A percentile compares a stretch with the other conserved stretches of the same genome.
These are phyloP conservation scores for Actinomucor elegans DNA, from an alignment of 371 early-diverging fungal genomes.

Conservation along the genomic window DNA sequence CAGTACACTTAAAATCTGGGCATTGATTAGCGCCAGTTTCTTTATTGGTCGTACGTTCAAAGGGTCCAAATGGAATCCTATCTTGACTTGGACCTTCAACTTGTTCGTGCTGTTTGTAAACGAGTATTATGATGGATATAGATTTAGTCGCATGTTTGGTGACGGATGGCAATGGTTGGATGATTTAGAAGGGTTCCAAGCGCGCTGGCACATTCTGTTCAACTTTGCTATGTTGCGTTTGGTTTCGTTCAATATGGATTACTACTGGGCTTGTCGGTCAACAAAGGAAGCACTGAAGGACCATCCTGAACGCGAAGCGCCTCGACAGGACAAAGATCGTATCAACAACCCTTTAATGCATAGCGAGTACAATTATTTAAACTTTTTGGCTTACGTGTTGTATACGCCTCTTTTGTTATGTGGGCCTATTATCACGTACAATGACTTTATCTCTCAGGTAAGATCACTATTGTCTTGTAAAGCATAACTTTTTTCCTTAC, in stretches of 20 bases:
- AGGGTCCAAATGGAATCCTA: constrained; percentile 59
- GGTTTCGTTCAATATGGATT: constrained; percentile 91
- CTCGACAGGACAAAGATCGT: constrained; percentile 59
- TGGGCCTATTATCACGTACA: constrained; percentile 95
- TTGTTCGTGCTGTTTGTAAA: constrained; percentile 75
- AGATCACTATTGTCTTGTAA: too few species aligned
- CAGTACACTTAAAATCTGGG: constrained; percentile 70
- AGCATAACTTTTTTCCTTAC: too few species aligned
- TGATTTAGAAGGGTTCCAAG: constrained; percentile 30
- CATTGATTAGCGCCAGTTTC: constrained; percentile 64
- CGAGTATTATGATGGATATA: constrained; percentile 71
- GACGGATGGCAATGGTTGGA: constrained; percentile 72
- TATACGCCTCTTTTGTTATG: constrained; percentile 92
- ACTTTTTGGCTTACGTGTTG: constrained; percentile 79
- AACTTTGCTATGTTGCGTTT: constrained; percentile 89
- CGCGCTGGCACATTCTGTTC: constrained; percentile 90
- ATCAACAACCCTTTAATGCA: constrained; percentile 49
- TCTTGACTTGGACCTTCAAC: constrained; percentile 78
- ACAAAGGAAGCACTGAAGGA: background rate
- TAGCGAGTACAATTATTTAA: constrained; percentile 71
- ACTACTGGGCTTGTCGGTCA: constrained; percentile 65
- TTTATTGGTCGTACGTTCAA: constrained; percentile 53
- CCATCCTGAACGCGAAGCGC: constrained; percentile 4
- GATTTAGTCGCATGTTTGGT: constrained; percentile 55
- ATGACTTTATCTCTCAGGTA: constrained; percentile 87